Percentiles rank a stretch among this genome's conserved stretches.
phyloP scores from a whole-genome alignment of 2,329 filamentous ascomycete species.

The Ophiostoma montium region DNA sequence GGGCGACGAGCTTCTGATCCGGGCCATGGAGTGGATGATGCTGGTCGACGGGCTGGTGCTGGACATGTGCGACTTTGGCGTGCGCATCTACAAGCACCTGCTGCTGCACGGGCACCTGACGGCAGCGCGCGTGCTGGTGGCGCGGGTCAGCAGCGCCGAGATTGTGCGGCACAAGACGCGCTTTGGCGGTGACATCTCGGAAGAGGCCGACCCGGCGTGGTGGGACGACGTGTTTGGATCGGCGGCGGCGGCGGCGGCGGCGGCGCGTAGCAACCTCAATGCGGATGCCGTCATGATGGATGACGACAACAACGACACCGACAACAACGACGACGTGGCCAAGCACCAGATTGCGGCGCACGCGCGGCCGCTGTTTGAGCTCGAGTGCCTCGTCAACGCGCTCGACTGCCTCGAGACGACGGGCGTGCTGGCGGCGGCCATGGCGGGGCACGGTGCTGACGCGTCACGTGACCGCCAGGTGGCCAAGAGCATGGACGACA shows the following conservation, averaged over 20 bases:
- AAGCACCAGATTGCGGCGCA: constrained; percentile 33
- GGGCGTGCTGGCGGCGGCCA: constrained; percentile 38
- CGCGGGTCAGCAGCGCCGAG: constrained; percentile 34
- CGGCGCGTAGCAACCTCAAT: constrained; percentile 4
- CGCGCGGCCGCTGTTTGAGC: constrained; percentile 50
- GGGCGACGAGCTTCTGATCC: constrained; percentile 58
- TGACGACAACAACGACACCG: constrained; percentile 17
- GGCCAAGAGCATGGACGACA: constrained; percentile 37
- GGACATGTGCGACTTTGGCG: constrained; percentile 32
- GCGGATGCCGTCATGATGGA: constrained; percentile 18
- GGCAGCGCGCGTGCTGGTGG: constrained; percentile 39
- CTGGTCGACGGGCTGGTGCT: constrained; percentile 42
- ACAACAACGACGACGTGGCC: constrained; percentile 16
- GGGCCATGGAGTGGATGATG: constrained; percentile 73
- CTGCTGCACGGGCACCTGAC: constrained; percentile 49
- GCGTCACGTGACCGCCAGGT: constrained; percentile 30
- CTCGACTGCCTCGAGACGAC: constrained; percentile 57
- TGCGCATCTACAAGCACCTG: constrained; percentile 68
- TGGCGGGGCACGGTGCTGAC: no score
- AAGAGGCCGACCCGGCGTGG: constrained; percentile 23
- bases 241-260: neutral
- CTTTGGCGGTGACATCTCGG: constrained; percentile 18
- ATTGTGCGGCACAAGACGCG: constrained; percentile 30
- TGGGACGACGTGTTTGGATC: constrained; percentile 23
- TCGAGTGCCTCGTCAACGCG: constrained; percentile 51